Evolutionary conservation across 1,284 basidiomycete genomes (phyloP).

Genomic region (Leccinum fuscescens): DNA sequence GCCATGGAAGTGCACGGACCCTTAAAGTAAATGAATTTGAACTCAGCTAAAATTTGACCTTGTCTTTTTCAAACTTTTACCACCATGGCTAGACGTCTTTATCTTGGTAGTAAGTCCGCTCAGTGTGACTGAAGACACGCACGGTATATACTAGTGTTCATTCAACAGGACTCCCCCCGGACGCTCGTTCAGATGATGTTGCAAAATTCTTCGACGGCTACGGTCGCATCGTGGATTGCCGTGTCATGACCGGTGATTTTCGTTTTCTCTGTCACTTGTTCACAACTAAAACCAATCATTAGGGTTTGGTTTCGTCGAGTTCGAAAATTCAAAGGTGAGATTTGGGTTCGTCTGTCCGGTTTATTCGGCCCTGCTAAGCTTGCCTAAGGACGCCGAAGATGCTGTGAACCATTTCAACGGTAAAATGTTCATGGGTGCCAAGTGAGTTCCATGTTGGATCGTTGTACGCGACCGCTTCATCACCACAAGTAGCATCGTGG

Average conservation of each 20-base stretch:
- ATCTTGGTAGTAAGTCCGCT: slow-evolving; percentile 69
- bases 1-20: slow-evolving; percentile 35
- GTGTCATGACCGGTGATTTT: slow-evolving; percentile 85
- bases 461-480: slow-evolving; percentile 5
- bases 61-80: slow-evolving; percentile 40
- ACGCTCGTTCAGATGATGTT: slow-evolving; percentile 77
- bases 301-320: slow-evolving; percentile 94
- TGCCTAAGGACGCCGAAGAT: slow-evolving; percentile 83
- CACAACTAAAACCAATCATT: slow-evolving; percentile 11
- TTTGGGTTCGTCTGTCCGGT: slow-evolving; percentile 69
- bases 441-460: slow-evolving; percentile 46
- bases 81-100: slow-evolving; percentile 78
- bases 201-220: slow-evolving; percentile 84
- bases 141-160: slow-evolving; percentile 1
- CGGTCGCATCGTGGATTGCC: slow-evolving; percentile 85
- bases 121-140: background rate
- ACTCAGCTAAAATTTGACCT: slow-evolving; percentile 33
- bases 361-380: slow-evolving; percentile 3
- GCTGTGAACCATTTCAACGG: slow-evolving; percentile 85
- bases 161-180: slow-evolving; percentile 67
- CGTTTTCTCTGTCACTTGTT: background rate
- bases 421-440: slow-evolving; percentile 83
- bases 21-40: slow-evolving; percentile 37
- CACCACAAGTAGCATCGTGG: slow-evolving; percentile 68
- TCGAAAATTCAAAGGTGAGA: slow-evolving; percentile 80